phyloP scores from a whole-genome alignment of 306 rosid species.

The Astragalus membranaceus region DNA sequence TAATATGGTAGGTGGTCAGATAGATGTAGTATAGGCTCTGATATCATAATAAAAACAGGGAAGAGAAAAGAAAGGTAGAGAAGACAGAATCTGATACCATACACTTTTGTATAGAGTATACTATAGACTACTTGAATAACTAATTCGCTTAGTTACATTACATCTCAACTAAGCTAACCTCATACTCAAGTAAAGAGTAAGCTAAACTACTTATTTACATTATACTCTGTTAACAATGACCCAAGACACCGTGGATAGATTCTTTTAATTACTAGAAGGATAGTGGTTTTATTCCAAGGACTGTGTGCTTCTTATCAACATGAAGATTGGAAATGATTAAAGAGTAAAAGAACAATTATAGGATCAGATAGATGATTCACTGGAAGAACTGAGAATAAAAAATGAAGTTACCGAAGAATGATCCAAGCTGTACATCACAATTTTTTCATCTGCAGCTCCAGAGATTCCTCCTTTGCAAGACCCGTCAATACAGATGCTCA shows the following conservation, averaged over 20 bases:
- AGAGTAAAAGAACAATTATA: neutral
- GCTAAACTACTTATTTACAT: too few species aligned
- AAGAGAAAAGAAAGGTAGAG: too few species aligned
- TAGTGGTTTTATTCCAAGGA: neutral
- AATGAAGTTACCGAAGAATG: conserved; percentile 59
- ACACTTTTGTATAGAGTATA: too few species aligned
- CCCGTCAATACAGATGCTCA: conserved; percentile 63
- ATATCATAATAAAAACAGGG: too few species aligned
- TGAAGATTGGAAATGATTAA: neutral
- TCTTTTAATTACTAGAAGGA: neutral
- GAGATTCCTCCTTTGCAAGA: conserved; percentile 83
- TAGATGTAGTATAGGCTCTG: too few species aligned
- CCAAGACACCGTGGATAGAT: neutral
- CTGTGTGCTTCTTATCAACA: neutral
- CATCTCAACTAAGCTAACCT: too few species aligned
- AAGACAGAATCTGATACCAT: too few species aligned
- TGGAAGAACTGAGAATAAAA: conserved; percentile 1
- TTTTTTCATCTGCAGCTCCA: conserved; percentile 85
- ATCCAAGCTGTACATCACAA: conserved; percentile 70
- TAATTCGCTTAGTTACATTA: too few species aligned
- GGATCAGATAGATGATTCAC: neutral
- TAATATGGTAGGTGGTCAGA: too few species aligned
- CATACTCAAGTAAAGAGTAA: too few species aligned
- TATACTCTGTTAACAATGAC: too few species aligned
- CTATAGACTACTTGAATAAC: too few species aligned